Conservation (phyloP, 2,329 filamentous ascomycete species). For the Epichloe amarillans region DNA sequence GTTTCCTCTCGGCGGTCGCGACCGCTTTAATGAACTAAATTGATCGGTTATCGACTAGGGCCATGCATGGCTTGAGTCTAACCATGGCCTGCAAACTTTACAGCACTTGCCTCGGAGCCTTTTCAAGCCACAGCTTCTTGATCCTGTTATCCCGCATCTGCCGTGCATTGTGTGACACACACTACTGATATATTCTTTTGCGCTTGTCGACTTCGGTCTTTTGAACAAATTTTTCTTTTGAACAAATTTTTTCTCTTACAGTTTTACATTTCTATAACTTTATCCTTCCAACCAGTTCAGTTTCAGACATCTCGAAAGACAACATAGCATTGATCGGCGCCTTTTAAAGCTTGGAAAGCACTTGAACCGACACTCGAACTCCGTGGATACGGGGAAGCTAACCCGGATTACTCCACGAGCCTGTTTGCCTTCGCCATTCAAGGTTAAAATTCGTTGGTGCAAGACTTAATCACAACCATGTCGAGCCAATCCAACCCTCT, state of each 20-base stretch:
- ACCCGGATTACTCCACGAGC: neutral
- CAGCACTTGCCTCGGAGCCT: neutral
- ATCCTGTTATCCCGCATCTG: neutral
- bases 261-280: neutral
- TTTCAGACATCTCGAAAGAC: neutral
- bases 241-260: neutral
- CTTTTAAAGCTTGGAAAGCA: neutral
- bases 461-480: neutral
- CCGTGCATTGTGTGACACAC: neutral
- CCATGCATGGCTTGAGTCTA: neutral
- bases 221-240: neutral
- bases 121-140: neutral
- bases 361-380: neutral
- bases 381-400: neutral
- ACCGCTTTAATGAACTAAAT: neutral
- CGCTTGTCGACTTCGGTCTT: neutral
- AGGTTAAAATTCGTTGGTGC: neutral
- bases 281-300: neutral
- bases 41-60: neutral
- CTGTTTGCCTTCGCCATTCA: neutral
- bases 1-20: neutral
- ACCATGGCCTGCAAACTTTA: neutral
- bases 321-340: neutral
- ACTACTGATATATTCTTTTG: neutral
- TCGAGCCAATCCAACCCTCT: conserved; percentile 22